These are phyloP conservation scores for Wickerhamomyces canadensis DNA, from an alignment of 805 yeast species.

Conservation along the genomic window DNA sequence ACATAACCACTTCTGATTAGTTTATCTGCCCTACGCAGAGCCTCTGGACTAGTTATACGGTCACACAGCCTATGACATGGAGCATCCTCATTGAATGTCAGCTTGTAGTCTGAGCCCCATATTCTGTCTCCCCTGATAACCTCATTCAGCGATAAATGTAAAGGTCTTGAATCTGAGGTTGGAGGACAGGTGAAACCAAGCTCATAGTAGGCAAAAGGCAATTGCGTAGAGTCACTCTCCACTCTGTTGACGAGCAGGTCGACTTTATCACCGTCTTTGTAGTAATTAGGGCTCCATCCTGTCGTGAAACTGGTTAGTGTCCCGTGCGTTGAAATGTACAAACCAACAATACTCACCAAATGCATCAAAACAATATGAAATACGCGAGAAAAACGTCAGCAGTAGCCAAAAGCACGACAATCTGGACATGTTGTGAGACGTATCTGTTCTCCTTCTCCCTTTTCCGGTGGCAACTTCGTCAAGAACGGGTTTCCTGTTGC, in stretches of 20 bases:
- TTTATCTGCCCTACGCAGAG: slow-evolving; percentile 49
- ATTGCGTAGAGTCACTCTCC: slow-evolving; percentile 69
- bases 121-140: slow-evolving; percentile 77
- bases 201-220: slow-evolving; percentile 73
- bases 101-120: slow-evolving; percentile 67
- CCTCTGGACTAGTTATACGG: slow-evolving; percentile 46
- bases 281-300: slow-evolving; percentile 35
- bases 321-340: background rate
- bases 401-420: background rate
- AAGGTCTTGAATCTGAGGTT: slow-evolving; percentile 43
- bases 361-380: background rate
- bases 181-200: slow-evolving; percentile 80
- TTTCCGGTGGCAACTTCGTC: too few relatives aligned
- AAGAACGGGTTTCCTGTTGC: too few relatives aligned
- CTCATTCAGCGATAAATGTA: slow-evolving; percentile 69
- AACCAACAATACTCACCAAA: background rate
- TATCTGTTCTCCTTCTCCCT: too few relatives aligned
- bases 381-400: background rate
- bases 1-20: slow-evolving; percentile 66
- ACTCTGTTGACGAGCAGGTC: slow-evolving; percentile 71
- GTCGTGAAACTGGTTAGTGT: background rate
- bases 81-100: slow-evolving; percentile 58
- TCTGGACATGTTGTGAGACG: background rate
- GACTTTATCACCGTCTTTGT: slow-evolving; percentile 51
- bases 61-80: slow-evolving; percentile 68